Evolutionary conservation across 176 grass and related monocot genomes (phyloP), one percentile per base, ranked within the genome.

Genomic region (Cenchrus americanus): DNA sequence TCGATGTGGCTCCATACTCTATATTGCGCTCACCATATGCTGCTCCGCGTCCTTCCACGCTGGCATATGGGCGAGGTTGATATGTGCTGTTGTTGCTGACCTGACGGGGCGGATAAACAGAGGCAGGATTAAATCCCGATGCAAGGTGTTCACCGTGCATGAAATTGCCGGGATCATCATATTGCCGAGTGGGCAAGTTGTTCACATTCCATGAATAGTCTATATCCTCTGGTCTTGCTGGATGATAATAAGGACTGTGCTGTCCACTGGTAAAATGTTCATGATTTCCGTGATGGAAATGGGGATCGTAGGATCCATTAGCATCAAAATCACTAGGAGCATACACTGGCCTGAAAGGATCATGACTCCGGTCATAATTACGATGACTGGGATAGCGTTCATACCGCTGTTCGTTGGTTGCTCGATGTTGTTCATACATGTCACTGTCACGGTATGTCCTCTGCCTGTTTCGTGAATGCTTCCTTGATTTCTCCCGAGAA

Each of bases 401-500:
- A 69, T 77, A 22, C 34, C 3, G 79, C 27, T n/a, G 14, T 80
- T 46, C 17, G 13, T 57, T 75, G 50, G 37, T 75, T 68, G 24
- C 64, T 18, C 8, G 49, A 81, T 58, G 14, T 5, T 12, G 23
- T 26, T 62, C 23, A 62, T 58, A 55, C 10, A 58, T 66, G 32
- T 44, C 47, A 37, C 47, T 49, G 9, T 66, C 19, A 37, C 3
- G 22, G 14, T 23, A 24, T 8, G 34, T 75, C 49, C 85, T 74
- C 67, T 17, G 40, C 13, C 41, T 21, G 48, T 71, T 76, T 1
- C 24, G 50, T 54, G 60, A 40, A 67, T 73, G 24, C 13, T 41
- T 68, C 8, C 15, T 71, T 49, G 70, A 71, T 69, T 18, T 73
- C 6, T 84, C 80, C 89, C 32, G 34, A 67, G 14, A 22, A 75